phyloP scores from a whole-genome alignment of 2,329 filamentous ascomycete genomes.

The Cyphellophora europaea region DNA sequence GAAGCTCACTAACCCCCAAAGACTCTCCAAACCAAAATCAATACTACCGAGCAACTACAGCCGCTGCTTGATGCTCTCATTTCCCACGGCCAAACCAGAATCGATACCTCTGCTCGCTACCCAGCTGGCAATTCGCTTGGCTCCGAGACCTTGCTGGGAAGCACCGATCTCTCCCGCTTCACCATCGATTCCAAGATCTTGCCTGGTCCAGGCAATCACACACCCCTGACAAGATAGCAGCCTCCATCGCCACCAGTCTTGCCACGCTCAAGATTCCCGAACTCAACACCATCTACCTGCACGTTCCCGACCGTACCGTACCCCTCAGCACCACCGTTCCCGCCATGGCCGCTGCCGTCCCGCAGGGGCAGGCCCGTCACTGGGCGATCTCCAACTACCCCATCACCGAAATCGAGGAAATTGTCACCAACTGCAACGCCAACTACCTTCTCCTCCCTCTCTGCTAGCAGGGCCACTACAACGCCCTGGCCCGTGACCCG shows the following conservation, averaged over 20 bases:
- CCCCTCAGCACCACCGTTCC: conserved; percentile 23
- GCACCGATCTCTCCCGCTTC: conserved; percentile 12
- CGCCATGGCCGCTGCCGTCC: conserved; percentile 3
- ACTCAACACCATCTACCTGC: conserved; percentile 43
- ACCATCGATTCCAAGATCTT: conserved; percentile 36
- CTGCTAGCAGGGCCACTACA: conserved; percentile 34
- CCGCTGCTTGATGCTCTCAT: conserved; percentile 23
- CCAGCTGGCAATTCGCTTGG: conserved; percentile 12
- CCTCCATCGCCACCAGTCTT: conserved; percentile 22
- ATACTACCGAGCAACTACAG: conserved; percentile 12
- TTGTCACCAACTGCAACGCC: conserved; percentile 24
- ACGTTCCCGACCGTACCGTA: conserved; percentile 38
- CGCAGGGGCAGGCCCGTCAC: conserved; percentile 5
- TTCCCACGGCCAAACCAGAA: conserved; percentile 20
- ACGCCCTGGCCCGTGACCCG: conserved; percentile 26
- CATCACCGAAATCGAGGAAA: conserved; percentile 21
- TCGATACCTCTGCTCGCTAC: conserved; percentile 25
- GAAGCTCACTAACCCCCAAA: too few relatives aligned
- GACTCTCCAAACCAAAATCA: conserved; percentile 7
- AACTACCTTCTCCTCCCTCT: conserved; percentile 26
- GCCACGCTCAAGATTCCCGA: conserved; percentile 29
- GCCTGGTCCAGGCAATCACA: conserved; percentile 23
- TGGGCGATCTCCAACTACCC: conserved; percentile 32
- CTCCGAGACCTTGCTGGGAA: conserved; percentile 31
- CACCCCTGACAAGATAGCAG: conserved; percentile 21